phyloP scores from a whole-genome alignment of 2,329 filamentous ascomycete genomes.

The Cercospora nicotianae region DNA sequence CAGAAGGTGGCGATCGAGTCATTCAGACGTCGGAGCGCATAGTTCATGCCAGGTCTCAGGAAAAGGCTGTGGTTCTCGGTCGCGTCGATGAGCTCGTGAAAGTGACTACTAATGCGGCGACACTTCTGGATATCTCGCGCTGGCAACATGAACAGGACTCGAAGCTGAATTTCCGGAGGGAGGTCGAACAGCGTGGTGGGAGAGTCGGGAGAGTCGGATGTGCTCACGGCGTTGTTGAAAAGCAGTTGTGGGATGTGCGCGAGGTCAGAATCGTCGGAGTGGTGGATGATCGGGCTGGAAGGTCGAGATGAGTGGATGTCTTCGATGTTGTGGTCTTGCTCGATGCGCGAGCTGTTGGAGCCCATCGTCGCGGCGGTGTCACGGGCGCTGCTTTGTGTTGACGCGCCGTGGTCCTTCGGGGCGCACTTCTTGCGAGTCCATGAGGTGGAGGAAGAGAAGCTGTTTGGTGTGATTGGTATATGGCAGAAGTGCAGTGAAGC shows the following conservation, averaged over 20 bases:
- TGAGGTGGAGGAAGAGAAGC: not conserved
- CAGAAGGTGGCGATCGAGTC: not conserved
- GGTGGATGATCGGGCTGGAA: not conserved
- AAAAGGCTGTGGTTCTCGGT: not conserved
- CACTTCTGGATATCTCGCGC: conserved; percentile 9
- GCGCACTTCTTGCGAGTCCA: not conserved
- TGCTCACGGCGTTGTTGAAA: not conserved
- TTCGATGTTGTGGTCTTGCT: not conserved
- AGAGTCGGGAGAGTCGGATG: not conserved
- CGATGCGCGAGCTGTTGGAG: not conserved
- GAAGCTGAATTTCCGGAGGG: conserved; percentile 11
- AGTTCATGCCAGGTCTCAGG: not conserved
- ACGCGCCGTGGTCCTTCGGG: not conserved
- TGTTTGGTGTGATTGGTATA: not conserved
- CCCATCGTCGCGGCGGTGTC: not conserved
- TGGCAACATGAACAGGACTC: not conserved
- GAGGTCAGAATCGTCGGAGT: not conserved
- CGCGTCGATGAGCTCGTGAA: conserved; percentile 2
- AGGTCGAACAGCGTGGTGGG: not conserved
- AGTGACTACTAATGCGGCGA: conserved; percentile 1
- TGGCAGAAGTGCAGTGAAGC: not conserved
- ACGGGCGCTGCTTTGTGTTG: not conserved
- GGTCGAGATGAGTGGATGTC: not conserved
- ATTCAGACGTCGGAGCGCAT: not conserved
- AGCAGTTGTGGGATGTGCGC: not conserved